phyloP scores from a whole-genome alignment of 441 rosid species.

The Erysimum cheiri region DNA sequence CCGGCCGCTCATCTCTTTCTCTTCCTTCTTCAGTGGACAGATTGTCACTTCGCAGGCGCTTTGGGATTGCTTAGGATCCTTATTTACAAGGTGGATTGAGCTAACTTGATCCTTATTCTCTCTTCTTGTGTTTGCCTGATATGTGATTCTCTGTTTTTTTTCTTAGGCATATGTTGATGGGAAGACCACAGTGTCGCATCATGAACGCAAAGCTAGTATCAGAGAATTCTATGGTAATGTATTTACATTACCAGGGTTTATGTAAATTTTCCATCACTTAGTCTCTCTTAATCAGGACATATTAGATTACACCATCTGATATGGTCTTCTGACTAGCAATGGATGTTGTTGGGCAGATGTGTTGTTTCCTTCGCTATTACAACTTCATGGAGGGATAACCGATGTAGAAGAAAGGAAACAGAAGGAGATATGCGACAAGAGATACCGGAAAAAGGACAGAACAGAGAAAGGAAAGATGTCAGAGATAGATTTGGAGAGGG shows the following conservation, averaged over 20 bases:
- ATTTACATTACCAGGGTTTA: neutral
- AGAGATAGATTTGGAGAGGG: constrained; percentile 66
- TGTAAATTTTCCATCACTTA: neutral
- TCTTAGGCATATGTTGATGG: constrained; percentile 73
- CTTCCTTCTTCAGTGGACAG: constrained; percentile 95
- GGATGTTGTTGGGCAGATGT: constrained; percentile 49
- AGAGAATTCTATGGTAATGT: constrained; percentile 68
- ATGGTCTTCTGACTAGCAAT: neutral
- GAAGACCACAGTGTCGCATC: constrained; percentile 65
- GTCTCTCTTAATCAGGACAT: neutral
- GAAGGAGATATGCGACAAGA: constrained; percentile 55
- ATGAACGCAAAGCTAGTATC: constrained; percentile 66
- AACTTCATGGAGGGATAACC: constrained; percentile 62
- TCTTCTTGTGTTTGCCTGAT: constrained; percentile 6
- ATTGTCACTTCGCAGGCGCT: constrained; percentile 85
- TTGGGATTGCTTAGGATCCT: constrained; percentile 91
- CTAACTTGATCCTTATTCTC: neutral
- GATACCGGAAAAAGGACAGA: constrained; percentile 51
- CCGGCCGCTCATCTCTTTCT: constrained; percentile 88
- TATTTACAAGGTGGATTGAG: constrained; percentile 67
- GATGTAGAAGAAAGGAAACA: constrained; percentile 71
- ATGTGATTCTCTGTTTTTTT: constrained; percentile 7
- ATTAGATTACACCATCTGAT: neutral
- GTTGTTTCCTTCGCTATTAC: constrained; percentile 69
- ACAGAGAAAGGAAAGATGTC: constrained; percentile 71